These are phyloP conservation scores for Sanguinoderma infundibulare DNA, from an alignment of 1,284 basidiomycete species.

Conservation along the genomic window DNA sequence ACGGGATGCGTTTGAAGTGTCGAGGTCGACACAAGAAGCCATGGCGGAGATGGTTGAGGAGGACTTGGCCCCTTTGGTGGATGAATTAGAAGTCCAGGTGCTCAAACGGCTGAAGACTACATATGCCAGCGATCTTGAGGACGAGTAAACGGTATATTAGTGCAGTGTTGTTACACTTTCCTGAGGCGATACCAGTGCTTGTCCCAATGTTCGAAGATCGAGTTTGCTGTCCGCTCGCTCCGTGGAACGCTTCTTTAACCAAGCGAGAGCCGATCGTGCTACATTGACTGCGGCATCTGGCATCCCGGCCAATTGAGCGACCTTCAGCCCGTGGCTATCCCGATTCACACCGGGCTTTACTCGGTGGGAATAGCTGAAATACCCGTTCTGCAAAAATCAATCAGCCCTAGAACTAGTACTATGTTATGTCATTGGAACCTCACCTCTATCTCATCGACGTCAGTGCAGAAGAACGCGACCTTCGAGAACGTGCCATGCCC, in stretches of 20 bases:
- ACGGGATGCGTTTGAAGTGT: neutral
- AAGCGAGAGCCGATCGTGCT: constrained; percentile 55
- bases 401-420: neutral
- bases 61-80: neutral
- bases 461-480: constrained; percentile 89
- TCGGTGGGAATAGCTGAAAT: constrained; percentile 85
- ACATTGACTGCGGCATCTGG: constrained; percentile 66
- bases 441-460: constrained; percentile 78
- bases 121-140: no score
- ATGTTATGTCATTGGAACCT: constrained; percentile 31
- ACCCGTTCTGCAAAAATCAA: constrained; percentile 56
- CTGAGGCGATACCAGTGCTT: constrained; percentile 27
- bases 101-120: neutral
- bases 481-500: constrained; percentile 55
- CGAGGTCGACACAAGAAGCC: neutral
- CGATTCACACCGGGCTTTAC: constrained; percentile 86
- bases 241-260: constrained; percentile 36
- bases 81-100: neutral
- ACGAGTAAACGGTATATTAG: no score
- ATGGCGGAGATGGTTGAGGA: neutral
- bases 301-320: constrained; percentile 88
- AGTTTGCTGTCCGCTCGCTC: constrained; percentile 21
- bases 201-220: constrained; percentile 37
- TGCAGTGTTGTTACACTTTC: no score
- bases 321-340: constrained; percentile 92